Base-by-base conservation (phyloP, 1,139 yeast species). In the Saccharomyces hybrid region DNA sequence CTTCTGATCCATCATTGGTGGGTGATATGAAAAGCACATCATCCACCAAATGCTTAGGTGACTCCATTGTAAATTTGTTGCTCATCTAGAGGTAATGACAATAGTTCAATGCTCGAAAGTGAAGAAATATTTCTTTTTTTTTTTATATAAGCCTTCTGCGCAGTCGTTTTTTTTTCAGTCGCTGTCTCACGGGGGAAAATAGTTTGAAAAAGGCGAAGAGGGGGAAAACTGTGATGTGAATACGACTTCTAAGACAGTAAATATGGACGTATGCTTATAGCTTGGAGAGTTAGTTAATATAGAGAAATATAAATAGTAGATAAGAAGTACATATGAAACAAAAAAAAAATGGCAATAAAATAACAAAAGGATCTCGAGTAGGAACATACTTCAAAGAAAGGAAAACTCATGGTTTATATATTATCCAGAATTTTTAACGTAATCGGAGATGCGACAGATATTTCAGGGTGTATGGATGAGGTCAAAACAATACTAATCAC, bases 1-100 rank as follows among this genome's bases (percentile, higher is more conserved):
- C 50, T 9, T 46, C 48, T 46, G 48, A 23, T 14, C 25, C 48
- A 16, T 46, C 48, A 23, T 38, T 38, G 44, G 44, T 38, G 44
- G 44, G 25, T 38, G 44, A 38, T 9, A 38, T 38, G 25, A 38
- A 38, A 38, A 38, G 44, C 26, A 38, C 44, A 38, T 38, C 44
- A 20, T 38, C 44, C 26, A 38, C 44, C 44, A 38, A 38, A 38
- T 38, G n/a, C 13, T 38, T 38, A 9, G 44, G 44, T 20, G 44
- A 38, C 44, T 38, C 25, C 44, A 38, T 38, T 16, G 23, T 20
- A 13, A 38, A 38, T 38, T 38, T 20, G 25, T 38, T 38, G 44
- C 25, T 4, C 44, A 38, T 38, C 26, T 38, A 38, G 6, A 11
- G 16, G 44, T 38, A 20, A 38, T 38, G 23, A 38, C 23, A 38